Percentiles rank a stretch among this genome's conserved stretches.
Evolutionary conservation across 148 eudicot genomes (phyloP).

Genomic region (Salicornia ramosissima): DNA sequence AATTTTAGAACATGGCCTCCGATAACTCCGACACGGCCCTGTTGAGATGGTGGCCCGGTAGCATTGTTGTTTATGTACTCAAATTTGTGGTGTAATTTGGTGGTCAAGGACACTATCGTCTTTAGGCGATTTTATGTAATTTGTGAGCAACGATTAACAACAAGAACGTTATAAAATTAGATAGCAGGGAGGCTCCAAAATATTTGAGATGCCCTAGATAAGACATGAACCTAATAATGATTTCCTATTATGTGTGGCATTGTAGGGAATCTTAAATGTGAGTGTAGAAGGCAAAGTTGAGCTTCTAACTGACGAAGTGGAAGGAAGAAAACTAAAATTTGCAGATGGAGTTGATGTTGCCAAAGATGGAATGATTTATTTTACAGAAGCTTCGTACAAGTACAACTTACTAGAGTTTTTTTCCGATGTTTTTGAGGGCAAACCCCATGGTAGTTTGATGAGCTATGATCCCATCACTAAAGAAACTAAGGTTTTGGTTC

Average conservation of each 20-base stretch:
- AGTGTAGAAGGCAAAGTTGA: slow-evolving; percentile 37
- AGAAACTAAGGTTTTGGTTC: slow-evolving; percentile 40
- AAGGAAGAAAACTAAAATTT: slow-evolving; percentile 49
- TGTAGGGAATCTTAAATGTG: slow-evolving; percentile 57
- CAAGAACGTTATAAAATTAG: too few species aligned
- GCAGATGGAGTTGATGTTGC: slow-evolving; percentile 62
- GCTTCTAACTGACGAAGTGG: slow-evolving; percentile 49
- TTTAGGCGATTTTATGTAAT: too few species aligned
- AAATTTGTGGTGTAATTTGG: too few species aligned
- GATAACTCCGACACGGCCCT: too few species aligned
- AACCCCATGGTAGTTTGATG: slow-evolving; percentile 59
- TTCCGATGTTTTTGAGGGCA: slow-evolving; percentile 38
- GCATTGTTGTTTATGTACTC: too few species aligned
- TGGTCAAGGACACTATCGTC: too few species aligned
- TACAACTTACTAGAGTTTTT: slow-evolving; percentile 12
- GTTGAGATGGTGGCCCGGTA: too few species aligned
- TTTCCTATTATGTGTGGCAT: not conserved
- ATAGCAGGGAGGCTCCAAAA: too few species aligned
- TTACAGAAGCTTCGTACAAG: slow-evolving; percentile 66
- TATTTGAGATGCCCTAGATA: too few species aligned
- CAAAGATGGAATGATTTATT: slow-evolving; percentile 55
- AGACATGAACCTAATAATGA: too few species aligned
- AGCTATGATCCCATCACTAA: slow-evolving; percentile 54
- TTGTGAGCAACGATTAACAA: too few species aligned
- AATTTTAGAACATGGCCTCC: too few species aligned